Percentiles rank a stretch among this genome's conserved stretches.
phyloP scores from a whole-genome alignment of 495 filamentous ascomycete genomes.

The Aspergillus bridgeri region DNA sequence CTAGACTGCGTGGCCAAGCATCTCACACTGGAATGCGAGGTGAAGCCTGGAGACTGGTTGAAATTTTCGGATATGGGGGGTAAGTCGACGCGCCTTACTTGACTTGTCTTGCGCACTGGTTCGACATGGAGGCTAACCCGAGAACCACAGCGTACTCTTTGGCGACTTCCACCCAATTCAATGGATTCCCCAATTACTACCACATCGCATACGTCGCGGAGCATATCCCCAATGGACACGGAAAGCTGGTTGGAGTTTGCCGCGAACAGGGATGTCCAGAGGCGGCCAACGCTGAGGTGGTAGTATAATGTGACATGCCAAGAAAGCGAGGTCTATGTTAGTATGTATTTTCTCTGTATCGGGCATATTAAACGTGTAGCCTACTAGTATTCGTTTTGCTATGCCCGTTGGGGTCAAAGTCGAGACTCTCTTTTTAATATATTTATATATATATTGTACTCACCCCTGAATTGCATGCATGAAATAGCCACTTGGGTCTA shows the following conservation, averaged over 20 bases:
- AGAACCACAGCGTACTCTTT: constrained; percentile 21
- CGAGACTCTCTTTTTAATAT: too few relatives aligned
- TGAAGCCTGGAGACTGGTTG: constrained; percentile 33
- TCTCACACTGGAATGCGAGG: constrained; percentile 14
- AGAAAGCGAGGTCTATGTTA: too few relatives aligned
- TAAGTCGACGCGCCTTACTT: constrained; percentile 2
- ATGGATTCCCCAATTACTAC: constrained; percentile 24
- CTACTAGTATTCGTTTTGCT: too few relatives aligned
- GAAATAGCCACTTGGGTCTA: too few relatives aligned
- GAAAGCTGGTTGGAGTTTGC: background rate
- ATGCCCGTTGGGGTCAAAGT: too few relatives aligned
- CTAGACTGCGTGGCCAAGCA: constrained; percentile 23
- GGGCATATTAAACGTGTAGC: too few relatives aligned
- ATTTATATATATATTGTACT: too few relatives aligned
- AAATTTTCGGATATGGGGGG: constrained; percentile 32
- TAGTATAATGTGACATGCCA: too few relatives aligned
- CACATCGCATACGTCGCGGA: constrained; percentile 2
- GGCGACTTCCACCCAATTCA: constrained; percentile 26
- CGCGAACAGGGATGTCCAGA: too few relatives aligned
- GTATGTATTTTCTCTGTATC: too few relatives aligned
- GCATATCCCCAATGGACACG: background rate
- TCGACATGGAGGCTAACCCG: background rate
- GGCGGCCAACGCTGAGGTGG: too few relatives aligned
- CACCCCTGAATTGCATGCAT: too few relatives aligned
- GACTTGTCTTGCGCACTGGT: background rate